These are phyloP conservation scores for Eragrostis tef DNA, from an alignment of 202 grass and related monocot genomes.

Conservation along the genomic window DNA sequence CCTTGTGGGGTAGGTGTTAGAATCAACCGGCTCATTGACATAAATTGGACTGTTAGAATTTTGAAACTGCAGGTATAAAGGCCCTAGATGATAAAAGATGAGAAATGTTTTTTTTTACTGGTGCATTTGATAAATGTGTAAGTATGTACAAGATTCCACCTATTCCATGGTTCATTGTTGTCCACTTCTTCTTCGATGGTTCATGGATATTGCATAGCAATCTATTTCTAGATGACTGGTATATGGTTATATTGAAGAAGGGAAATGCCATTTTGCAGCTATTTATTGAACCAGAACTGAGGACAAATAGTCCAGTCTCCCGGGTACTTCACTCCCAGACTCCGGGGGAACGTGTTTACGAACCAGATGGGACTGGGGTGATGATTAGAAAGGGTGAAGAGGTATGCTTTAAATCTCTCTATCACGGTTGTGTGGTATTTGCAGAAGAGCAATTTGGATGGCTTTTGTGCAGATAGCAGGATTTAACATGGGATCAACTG, in stretches of 20 bases:
- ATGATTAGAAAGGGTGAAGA: conserved; percentile 73
- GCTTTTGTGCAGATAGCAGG: conserved; percentile 56
- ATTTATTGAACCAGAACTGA: conserved; percentile 64
- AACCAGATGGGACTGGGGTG: conserved; percentile 62
- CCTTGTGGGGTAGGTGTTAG: not conserved
- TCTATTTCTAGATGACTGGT: not conserved
- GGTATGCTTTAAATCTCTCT: conserved; percentile 32
- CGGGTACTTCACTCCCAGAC: conserved; percentile 46
- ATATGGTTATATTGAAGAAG: not conserved
- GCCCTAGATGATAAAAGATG: not conserved
- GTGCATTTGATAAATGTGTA: not conserved
- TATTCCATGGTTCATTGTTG: not conserved
- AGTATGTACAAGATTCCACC: not conserved
- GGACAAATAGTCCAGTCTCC: conserved; percentile 54
- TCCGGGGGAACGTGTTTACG: conserved; percentile 61
- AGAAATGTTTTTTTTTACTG: not conserved
- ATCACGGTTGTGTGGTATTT: not conserved
- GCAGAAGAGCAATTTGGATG: not conserved
- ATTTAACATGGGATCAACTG: conserved; percentile 87
- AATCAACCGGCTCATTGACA: not conserved
- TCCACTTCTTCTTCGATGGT: not conserved
- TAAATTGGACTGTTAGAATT: not conserved
- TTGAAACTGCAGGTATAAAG: not conserved
- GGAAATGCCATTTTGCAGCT: conserved; percentile 42
- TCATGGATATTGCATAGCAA: not conserved